Base-by-base conservation (phyloP, 2,329 filamentous ascomycete genomes). In the Penicillium sclerotigenum region DNA sequence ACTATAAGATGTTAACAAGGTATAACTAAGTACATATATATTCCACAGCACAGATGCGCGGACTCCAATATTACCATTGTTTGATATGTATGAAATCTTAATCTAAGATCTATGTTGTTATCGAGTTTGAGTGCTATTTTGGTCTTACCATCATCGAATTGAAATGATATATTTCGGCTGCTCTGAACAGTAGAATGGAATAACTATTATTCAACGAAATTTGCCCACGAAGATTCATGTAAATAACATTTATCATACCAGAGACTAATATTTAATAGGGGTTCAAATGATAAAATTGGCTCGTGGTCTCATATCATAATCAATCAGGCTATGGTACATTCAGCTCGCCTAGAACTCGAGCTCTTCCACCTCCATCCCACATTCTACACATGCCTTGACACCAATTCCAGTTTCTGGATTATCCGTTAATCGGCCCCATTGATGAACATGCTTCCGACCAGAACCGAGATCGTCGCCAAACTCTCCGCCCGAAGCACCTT, bases 381-480 rank as follows among this genome's bases (percentile, higher is more conserved):
- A 87, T 58, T 84, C 83, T 13, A 82, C 77, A 67, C 85, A 87
- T 31, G 75, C 91, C 81, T 95, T 97, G 52, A 90, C 85, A 38
- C 83, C 73, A 11, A 79, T 76, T 0, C 78, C 77, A 1, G 82
- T 85, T 61, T 83, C 81, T 0, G 80, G 77, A 65, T 86, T 80
- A 57, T 84, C 77, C 10, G 86, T 77, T 13, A 80, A 72, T 46
- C 82, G 73, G 6, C 84, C 84, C 83, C 94, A 99, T 71, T 96
- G 89, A 77, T 99, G 94, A 50, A 91, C 87, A 79, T 99, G 94
- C 67, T 84, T 88, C 16, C 84, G 84, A 6, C 81, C 81, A 43
- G 78, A 80, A 5, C 82, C 84, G 24, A 97, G 81, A 49, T 82
- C 81, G 72, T 96, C 90, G 0, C 93, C 91, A 77, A 97, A 96